phyloP scores from a whole-genome alignment of 176 grass and related monocot genomes.

The Oryza rufipogon region DNA sequence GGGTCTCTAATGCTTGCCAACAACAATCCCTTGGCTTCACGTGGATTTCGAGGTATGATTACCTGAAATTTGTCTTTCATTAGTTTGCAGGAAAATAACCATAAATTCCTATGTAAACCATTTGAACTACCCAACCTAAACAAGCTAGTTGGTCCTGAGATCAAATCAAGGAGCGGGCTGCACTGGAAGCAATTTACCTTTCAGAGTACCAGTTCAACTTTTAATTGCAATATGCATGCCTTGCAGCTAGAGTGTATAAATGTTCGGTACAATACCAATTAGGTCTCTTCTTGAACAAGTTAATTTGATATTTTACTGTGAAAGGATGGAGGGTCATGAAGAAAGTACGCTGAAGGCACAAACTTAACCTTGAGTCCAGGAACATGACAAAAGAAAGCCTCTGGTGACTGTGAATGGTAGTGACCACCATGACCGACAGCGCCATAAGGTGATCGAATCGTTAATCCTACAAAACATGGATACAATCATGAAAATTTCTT shows the following conservation, averaged over 20 bases:
- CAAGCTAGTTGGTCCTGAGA: neutral
- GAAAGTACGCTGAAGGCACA: neutral
- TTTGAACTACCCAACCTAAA: neutral
- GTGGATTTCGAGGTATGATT: constrained; percentile 86
- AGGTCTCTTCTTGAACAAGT: neutral
- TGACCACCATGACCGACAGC: constrained; percentile 98
- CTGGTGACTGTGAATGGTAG: constrained; percentile 98
- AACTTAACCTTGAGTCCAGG: constrained; percentile 86
- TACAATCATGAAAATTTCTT: neutral
- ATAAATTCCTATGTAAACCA: neutral
- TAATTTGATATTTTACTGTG: neutral
- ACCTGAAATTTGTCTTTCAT: constrained; percentile 60
- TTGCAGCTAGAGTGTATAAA: neutral
- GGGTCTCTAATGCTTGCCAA: constrained; percentile 90
- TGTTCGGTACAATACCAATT: neutral
- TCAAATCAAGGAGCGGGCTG: neutral
- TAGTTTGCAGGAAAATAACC: neutral
- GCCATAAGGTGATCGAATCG: constrained; percentile 87
- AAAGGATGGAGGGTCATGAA: neutral
- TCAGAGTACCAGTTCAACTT: neutral
- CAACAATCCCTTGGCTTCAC: constrained; percentile 86
- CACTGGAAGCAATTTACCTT: neutral
- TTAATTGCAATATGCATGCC: neutral
- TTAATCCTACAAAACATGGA: constrained; percentile 63
- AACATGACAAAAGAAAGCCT: constrained; percentile 98